Evolutionary conservation across 257 asterid genomes (phyloP).

Genomic region (Sherardia arvensis): DNA sequence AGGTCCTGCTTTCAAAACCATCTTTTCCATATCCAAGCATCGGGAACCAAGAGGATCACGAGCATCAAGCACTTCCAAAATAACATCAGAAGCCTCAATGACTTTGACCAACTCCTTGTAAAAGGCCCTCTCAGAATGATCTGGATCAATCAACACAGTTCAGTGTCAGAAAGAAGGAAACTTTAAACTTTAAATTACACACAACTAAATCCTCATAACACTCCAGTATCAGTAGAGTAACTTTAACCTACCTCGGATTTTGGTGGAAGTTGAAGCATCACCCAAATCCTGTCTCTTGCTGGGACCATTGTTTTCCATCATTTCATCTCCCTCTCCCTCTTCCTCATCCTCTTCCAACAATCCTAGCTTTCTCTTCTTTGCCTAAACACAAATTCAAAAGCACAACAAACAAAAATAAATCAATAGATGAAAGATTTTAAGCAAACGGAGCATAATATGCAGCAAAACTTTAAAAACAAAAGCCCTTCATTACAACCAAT

Average conservation of each 20-base stretch:
- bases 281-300: constrained; percentile 22
- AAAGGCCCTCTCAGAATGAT: constrained; percentile 67
- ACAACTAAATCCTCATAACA: neutral
- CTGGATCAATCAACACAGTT: constrained; percentile 23
- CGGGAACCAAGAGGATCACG: constrained; percentile 97
- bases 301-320: constrained; percentile 13
- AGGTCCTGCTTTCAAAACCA: constrained; percentile 68
- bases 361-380: constrained; percentile 76
- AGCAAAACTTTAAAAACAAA: neutral
- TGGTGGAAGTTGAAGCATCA: constrained; percentile 20
- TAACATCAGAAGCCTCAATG: constrained; percentile 87
- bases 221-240: neutral
- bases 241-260: constrained; percentile 41
- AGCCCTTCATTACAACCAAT: neutral
- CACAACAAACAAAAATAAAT: neutral
- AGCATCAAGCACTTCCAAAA: constrained; percentile 96
- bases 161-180: neutral
- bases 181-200: neutral
- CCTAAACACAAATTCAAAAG: constrained; percentile 22
- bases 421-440: neutral
- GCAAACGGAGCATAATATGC: neutral
- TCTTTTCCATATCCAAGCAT: constrained; percentile 81
- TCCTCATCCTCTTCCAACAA: constrained; percentile 49
- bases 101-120: constrained; percentile 93
- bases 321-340: constrained; percentile 38